These are phyloP conservation scores for Exophiala oligosperma DNA, from an alignment of 2,329 filamentous ascomycete species.

Conservation along the genomic window DNA sequence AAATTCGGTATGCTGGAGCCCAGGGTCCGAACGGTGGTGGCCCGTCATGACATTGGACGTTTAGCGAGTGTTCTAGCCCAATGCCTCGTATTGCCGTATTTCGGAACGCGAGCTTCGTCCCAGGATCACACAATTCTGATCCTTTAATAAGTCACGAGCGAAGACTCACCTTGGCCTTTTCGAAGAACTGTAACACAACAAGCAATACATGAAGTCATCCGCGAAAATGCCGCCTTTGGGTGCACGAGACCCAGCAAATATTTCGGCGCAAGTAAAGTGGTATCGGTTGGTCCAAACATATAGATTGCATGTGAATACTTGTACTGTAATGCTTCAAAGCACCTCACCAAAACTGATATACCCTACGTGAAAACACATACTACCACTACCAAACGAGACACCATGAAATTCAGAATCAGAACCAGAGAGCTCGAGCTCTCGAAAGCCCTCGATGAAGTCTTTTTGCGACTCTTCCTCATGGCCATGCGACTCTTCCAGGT, in stretches of 20 bases:
- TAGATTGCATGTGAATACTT: too few relatives aligned
- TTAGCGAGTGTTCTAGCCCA: neutral
- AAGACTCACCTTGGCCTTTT: neutral
- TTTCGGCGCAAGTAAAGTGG: neutral
- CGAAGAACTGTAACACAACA: neutral
- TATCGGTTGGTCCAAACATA: too few relatives aligned
- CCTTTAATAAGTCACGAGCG: neutral
- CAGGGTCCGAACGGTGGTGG: neutral
- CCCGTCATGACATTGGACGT: neutral
- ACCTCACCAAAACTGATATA: neutral
- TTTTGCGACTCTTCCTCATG: conserved; percentile 21
- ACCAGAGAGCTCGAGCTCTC: conserved; percentile 20
- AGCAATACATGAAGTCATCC: too few relatives aligned
- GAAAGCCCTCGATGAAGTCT: conserved; percentile 20
- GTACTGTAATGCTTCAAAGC: neutral
- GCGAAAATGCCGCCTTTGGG: neutral
- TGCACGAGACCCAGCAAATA: conserved; percentile 3
- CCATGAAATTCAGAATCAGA: conserved; percentile 21
- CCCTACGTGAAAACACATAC: neutral
- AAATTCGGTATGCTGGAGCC: neutral
- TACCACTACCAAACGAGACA: neutral
- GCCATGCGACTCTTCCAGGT: conserved; percentile 12
- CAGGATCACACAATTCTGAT: neutral
- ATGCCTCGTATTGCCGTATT: neutral
- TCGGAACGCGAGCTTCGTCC: neutral